Evolutionary conservation across 805 yeast species (phyloP).

Genomic region (Candida yuanshanica): DNA sequence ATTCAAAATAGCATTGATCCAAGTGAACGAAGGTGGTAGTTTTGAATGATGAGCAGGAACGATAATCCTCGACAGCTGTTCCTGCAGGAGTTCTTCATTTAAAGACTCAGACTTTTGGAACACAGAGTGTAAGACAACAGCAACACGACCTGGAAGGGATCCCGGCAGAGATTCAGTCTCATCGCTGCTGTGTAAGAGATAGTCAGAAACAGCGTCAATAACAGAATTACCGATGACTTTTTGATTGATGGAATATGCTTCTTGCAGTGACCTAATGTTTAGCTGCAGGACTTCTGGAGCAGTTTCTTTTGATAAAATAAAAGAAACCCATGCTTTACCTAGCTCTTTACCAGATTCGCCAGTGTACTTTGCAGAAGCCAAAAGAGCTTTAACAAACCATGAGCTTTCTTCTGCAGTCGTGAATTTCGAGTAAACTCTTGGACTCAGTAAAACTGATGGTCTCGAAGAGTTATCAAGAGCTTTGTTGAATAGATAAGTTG

Average conservation of each 20-base stretch:
- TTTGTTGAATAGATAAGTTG: slow-evolving; percentile 26
- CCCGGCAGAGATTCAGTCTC: slow-evolving; percentile 14
- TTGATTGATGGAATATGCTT: slow-evolving; percentile 32
- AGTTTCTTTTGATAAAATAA: slow-evolving; percentile 34
- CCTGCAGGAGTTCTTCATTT: slow-evolving; percentile 20
- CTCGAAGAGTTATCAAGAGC: slow-evolving; percentile 33
- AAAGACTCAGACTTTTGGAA: slow-evolving; percentile 23
- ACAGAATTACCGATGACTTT: slow-evolving; percentile 38
- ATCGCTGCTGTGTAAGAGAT: slow-evolving; percentile 13
- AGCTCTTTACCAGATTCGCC: slow-evolving; percentile 15
- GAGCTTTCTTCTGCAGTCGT: slow-evolving; percentile 36
- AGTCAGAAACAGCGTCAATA: slow-evolving; percentile 35
- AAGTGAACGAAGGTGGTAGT: slow-evolving; percentile 44
- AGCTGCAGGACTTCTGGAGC: slow-evolving; percentile 10
- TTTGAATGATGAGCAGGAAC: slow-evolving; percentile 38
- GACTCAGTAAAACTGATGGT: slow-evolving; percentile 42
- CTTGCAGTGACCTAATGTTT: slow-evolving; percentile 23
- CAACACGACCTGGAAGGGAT: slow-evolving; percentile 25
- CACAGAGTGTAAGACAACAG: slow-evolving; percentile 33
- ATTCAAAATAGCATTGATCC: slow-evolving; percentile 72
- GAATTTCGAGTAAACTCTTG: slow-evolving; percentile 48
- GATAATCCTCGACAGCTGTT: slow-evolving; percentile 34
- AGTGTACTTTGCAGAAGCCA: slow-evolving; percentile 24
- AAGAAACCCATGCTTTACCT: slow-evolving; percentile 44
- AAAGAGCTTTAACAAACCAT: slow-evolving; percentile 49